A percentile compares a stretch with the other conserved stretches of the same genome.
phyloP scores from a whole-genome alignment of 768 basidiomycete genomes.

The Leccinum disarticulatum region DNA sequence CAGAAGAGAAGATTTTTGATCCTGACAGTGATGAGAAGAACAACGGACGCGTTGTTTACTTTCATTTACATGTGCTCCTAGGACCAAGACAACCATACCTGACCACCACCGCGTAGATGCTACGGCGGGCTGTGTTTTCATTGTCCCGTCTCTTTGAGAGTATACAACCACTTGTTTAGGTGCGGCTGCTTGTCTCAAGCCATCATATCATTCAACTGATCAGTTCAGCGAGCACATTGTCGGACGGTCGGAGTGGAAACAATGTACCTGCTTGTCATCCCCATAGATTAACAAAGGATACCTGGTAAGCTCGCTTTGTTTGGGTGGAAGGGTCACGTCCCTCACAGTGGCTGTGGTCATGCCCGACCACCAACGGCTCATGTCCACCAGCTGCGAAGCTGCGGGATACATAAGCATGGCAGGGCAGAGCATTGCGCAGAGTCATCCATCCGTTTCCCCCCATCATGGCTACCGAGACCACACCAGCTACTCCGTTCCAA shows the following conservation, averaged over 20 bases:
- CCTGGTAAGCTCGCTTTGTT: conserved; percentile 5
- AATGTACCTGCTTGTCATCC: background rate
- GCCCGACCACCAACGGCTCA: background rate
- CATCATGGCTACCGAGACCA: conserved; percentile 10
- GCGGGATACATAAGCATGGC: conserved; percentile 13
- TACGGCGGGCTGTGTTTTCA: background rate
- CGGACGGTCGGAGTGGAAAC: background rate
- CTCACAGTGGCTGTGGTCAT: conserved; percentile 7
- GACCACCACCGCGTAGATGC: background rate
- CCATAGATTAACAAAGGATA: background rate
- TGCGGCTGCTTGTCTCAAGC: conserved; percentile 7
- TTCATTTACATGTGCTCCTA: conserved; percentile 10
- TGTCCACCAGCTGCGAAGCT: conserved; percentile 5
- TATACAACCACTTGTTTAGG: conserved; percentile 6
- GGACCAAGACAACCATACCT: conserved; percentile 8
- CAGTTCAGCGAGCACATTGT: background rate
- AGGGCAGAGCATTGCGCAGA: background rate
- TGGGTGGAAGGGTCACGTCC: background rate
- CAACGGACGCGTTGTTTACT: conserved; percentile 11
- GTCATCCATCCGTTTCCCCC: too few species aligned
- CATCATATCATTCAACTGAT: background rate
- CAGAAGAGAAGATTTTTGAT: too few species aligned
- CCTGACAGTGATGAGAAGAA: too few species aligned
- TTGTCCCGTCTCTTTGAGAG: background rate
- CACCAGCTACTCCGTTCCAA: background rate